Percentiles rank a stretch among this genome's conserved stretches.
These are phyloP conservation scores for Solanum hybrid DNA, from an alignment of 305 asterid species.

Conservation along the genomic window DNA sequence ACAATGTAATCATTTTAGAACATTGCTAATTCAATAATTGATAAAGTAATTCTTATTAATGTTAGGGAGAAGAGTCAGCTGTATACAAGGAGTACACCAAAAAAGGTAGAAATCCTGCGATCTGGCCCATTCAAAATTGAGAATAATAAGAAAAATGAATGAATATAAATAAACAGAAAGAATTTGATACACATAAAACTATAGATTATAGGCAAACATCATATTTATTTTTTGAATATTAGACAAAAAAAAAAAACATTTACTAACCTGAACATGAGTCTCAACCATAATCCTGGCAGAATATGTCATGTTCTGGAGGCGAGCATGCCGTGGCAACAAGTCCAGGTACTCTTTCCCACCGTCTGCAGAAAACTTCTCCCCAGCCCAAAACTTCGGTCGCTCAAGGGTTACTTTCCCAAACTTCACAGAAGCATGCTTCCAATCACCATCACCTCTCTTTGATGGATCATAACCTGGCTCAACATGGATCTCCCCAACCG, in stretches of 20 bases:
- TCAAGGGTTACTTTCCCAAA: conserved; percentile 77
- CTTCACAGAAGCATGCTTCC: conserved; percentile 66
- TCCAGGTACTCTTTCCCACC: conserved; percentile 39
- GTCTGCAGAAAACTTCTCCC: conserved; percentile 49
- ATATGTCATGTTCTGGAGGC: conserved; percentile 89
- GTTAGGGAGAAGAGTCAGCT: not conserved
- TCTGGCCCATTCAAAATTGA: not conserved
- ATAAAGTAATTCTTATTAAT: not conserved
- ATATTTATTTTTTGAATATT: not conserved
- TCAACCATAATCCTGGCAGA: conserved; percentile 61
- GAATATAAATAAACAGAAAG: not conserved
- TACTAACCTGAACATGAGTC: conserved; percentile 52
- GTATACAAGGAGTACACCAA: not conserved
- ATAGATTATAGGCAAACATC: not conserved
- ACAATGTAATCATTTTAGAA: not conserved
- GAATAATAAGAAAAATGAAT: not conserved
- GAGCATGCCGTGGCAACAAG: conserved; percentile 78
- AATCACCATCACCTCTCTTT: conserved; percentile 68
- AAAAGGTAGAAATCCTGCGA: not conserved
- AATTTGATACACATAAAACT: not conserved
- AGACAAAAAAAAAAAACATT: not conserved
- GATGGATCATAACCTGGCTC: conserved; percentile 87
- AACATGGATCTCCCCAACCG: conserved; percentile 61
- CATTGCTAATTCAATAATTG: not conserved
- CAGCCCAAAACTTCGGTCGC: conserved; percentile 47